These are phyloP conservation scores for Echinochloa phyllopogon DNA, from an alignment of 176 grass and related monocot species.

Conservation along the genomic window DNA sequence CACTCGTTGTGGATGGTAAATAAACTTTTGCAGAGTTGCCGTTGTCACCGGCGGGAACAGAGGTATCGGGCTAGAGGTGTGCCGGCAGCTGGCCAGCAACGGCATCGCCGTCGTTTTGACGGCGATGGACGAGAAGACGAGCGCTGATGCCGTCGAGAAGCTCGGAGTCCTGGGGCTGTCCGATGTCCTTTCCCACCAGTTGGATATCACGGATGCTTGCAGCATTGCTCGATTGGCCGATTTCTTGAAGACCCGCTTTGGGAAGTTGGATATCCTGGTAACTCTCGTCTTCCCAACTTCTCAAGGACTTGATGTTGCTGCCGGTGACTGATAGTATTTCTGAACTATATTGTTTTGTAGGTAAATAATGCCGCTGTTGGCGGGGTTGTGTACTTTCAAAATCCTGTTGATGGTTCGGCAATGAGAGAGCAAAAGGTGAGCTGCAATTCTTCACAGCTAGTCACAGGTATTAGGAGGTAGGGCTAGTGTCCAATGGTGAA, in stretches of 20 bases:
- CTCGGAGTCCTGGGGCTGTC: constrained; percentile 17
- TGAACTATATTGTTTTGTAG: neutral
- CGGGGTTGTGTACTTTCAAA: neutral
- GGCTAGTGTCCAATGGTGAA: neutral
- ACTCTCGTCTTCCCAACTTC: neutral
- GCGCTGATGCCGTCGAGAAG: constrained; percentile 34
- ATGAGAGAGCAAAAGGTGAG: constrained; percentile 17
- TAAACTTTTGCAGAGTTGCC: constrained; percentile 1
- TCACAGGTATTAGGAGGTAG: too few relatives aligned
- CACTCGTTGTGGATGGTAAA: neutral
- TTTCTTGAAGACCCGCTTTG: constrained; percentile 47
- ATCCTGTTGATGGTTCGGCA: neutral
- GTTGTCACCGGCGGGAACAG: constrained; percentile 65
- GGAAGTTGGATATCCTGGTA: constrained; percentile 56
- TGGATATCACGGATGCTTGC: constrained; percentile 44
- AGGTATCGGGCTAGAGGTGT: constrained; percentile 62
- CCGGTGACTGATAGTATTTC: neutral
- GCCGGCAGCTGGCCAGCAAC: constrained; percentile 36
- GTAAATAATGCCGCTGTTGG: constrained; percentile 43
- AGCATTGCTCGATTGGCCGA: constrained; percentile 46
- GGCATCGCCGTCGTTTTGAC: constrained; percentile 56
- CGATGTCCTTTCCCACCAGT: constrained; percentile 46
- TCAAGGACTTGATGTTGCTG: neutral
- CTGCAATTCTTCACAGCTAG: neutral
- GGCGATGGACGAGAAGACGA: constrained; percentile 45